Percentiles rank a stretch among this genome's conserved stretches.
Evolutionary conservation across 2,329 filamentous ascomycete genomes (phyloP).

Genomic region (Fusarium buharicum): DNA sequence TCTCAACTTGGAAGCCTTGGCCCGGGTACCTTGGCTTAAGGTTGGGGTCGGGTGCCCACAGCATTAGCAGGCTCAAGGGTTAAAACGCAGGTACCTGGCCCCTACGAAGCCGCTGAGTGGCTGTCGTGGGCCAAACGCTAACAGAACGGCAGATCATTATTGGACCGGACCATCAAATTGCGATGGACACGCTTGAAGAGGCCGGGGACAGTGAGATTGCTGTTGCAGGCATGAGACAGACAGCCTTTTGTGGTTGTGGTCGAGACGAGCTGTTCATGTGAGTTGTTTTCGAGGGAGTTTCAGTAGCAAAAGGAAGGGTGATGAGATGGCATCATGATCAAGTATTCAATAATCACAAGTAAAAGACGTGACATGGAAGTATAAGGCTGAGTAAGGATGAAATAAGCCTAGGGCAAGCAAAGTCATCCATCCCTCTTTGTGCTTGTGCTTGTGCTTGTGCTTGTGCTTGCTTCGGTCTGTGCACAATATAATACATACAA

Average conservation of each 20-base stretch:
- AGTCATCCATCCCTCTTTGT: conserved; percentile 7
- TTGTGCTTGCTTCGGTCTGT: too few relatives aligned
- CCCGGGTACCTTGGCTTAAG: conserved; percentile 17
- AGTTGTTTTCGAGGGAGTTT: conserved; percentile 7
- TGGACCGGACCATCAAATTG: conserved; percentile 40
- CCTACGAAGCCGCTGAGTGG: conserved; percentile 36
- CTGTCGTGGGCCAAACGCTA: conserved; percentile 26
- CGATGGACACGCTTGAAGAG: conserved; percentile 23
- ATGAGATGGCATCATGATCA: conserved; percentile 21
- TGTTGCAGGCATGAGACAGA: conserved; percentile 42
- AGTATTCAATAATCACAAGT: background rate
- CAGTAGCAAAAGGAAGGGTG: background rate
- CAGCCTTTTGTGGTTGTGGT: conserved; percentile 7
- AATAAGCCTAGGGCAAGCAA: background rate
- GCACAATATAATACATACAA: background rate
- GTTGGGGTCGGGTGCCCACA: conserved; percentile 25
- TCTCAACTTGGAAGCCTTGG: conserved; percentile 20
- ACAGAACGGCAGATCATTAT: conserved; percentile 20
- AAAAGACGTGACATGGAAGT: too few relatives aligned
- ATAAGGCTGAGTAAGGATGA: background rate
- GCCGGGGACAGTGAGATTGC: conserved; percentile 44
- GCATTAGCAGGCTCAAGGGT: conserved; percentile 9
- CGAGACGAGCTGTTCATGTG: background rate
- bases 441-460: too few relatives aligned
- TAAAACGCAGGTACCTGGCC: conserved; percentile 37